phyloP scores from a whole-genome alignment of 768 basidiomycete genomes.

The Amanita fuliginea region DNA sequence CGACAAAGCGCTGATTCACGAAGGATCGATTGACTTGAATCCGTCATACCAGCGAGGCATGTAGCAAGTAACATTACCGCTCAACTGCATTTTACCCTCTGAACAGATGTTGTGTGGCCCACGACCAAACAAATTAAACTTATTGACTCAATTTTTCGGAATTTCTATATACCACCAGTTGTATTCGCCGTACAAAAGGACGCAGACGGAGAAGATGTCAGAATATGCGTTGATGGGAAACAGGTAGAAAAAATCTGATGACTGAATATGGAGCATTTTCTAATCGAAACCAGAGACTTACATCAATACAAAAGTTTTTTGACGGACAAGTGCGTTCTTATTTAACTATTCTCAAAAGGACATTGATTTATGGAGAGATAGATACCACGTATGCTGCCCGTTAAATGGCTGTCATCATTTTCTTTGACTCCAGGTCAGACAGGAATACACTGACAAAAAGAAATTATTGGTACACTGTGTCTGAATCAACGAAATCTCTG shows the following conservation, averaged over 20 bases:
- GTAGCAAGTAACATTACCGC: constrained; percentile 3
- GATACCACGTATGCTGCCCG: constrained; percentile 13
- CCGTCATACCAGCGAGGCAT: constrained; percentile 67
- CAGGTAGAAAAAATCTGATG: constrained; percentile 33
- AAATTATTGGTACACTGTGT: constrained; percentile 49
- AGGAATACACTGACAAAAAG: constrained; percentile 47
- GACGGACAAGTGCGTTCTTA: constrained; percentile 52
- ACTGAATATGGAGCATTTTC: not conserved
- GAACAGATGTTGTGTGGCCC: constrained; percentile 67
- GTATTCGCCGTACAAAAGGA: constrained; percentile 54
- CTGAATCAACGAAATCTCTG: constrained; percentile 29
- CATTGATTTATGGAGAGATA: not conserved
- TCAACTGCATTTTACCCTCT: not conserved
- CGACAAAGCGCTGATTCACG: constrained; percentile 47
- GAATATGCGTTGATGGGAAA: constrained; percentile 75
- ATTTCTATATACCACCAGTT: constrained; percentile 71
- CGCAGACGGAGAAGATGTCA: constrained; percentile 43
- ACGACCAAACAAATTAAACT: constrained; percentile 56
- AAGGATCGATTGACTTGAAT: constrained; percentile 57
- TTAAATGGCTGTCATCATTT: not conserved
- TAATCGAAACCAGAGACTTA: constrained; percentile 39
- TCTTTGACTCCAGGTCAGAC: constrained; percentile 23
- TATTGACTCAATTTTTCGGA: constrained; percentile 69
- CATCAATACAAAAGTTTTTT: constrained; percentile 70
- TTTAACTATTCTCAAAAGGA: constrained; percentile 1